These are phyloP conservation scores for Cyberlindnera amylophila DNA, from an alignment of 805 yeast species.

Conservation along the genomic window DNA sequence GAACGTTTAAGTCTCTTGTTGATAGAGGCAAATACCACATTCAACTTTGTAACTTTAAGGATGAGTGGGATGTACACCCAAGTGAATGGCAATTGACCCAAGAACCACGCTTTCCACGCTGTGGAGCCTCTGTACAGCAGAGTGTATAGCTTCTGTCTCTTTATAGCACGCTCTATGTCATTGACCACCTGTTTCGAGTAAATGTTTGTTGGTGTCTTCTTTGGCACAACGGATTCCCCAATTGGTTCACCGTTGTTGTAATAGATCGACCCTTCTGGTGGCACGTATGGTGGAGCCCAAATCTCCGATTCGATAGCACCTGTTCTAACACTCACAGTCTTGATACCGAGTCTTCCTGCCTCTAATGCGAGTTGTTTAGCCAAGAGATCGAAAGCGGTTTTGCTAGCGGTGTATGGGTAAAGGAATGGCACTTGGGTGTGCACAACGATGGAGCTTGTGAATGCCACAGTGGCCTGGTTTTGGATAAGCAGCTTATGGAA, in stretches of 20 bases:
- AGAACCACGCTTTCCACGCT: conserved; percentile 9
- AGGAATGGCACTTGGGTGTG: conserved; percentile 33
- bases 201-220: conserved; percentile 29
- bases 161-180: conserved; percentile 25
- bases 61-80: conserved; percentile 3
- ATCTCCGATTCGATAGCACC: conserved; percentile 39
- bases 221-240: neutral
- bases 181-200: conserved; percentile 37
- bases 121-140: conserved; percentile 14
- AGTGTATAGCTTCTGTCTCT: conserved; percentile 4
- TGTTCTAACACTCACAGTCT: conserved; percentile 36
- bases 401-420: conserved; percentile 34
- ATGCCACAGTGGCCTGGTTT: conserved; percentile 35
- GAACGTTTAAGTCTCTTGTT: neutral
- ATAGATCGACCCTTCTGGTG: conserved; percentile 15
- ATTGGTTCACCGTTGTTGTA: conserved; percentile 11
- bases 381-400: conserved; percentile 37
- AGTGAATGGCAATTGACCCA: conserved; percentile 7
- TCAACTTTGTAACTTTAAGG: conserved; percentile 1
- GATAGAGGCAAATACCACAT: neutral
- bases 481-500: conserved; percentile 31
- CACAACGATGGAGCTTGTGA: conserved; percentile 36
- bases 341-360: conserved; percentile 36
- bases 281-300: conserved; percentile 9
- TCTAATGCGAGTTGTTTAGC: conserved; percentile 35